Conservation (phyloP, 106 monocot species). For the Apostasia ramifera region DNA sequence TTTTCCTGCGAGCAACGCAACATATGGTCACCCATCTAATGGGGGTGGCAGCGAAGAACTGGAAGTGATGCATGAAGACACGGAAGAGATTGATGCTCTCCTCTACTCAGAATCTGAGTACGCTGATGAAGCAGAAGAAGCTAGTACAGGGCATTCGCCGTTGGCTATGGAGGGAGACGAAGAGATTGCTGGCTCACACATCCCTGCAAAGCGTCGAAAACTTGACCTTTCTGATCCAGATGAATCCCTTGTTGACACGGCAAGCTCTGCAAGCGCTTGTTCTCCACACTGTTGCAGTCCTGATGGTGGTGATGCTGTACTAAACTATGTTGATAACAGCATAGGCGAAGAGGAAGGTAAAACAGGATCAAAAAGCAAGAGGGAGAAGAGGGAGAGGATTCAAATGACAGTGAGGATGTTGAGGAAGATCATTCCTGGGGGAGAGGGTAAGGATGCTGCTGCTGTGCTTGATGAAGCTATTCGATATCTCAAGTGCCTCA, state of each 20-base stretch:
- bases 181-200: slow-evolving; percentile 10
- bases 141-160: slow-evolving; percentile 46
- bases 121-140: slow-evolving; percentile 36
- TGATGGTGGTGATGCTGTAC: slow-evolving; percentile 17
- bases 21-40: slow-evolving; percentile 17
- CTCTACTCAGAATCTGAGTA: slow-evolving; percentile 70
- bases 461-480: slow-evolving; percentile 73
- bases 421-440: slow-evolving; percentile 54
- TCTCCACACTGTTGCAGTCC: background rate
- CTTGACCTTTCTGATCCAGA: slow-evolving; percentile 14
- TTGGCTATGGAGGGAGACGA: slow-evolving; percentile 1
- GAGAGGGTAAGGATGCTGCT: slow-evolving; percentile 43
- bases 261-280: slow-evolving; percentile 32
- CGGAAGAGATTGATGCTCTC: slow-evolving; percentile 79
- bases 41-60: slow-evolving; percentile 16
- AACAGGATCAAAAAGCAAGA: slow-evolving; percentile 5
- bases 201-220: slow-evolving; percentile 44
- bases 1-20: slow-evolving; percentile 15
- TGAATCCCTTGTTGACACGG: slow-evolving; percentile 52
- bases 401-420: slow-evolving; percentile 44
- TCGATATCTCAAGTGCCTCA: slow-evolving; percentile 53
- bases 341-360: slow-evolving; percentile 4
- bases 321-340: slow-evolving; percentile 23
- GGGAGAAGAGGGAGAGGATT: slow-evolving; percentile 38
- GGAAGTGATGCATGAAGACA: slow-evolving; percentile 64